Base-by-base conservation (phyloP, 2,329 filamentous ascomycete species). In the Aspergillus pseudotamarii region DNA sequence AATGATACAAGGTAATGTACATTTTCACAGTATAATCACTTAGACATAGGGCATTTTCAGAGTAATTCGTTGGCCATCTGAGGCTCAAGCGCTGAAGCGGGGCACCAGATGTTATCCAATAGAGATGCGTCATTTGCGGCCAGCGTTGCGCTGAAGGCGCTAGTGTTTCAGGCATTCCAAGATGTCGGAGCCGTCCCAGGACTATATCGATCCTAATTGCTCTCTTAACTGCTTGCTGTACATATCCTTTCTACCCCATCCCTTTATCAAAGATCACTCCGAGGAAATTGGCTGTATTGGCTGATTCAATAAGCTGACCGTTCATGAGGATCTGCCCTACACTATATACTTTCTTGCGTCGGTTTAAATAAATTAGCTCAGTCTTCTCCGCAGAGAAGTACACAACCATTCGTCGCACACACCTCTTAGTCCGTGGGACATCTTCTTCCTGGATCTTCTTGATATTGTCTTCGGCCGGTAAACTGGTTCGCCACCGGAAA, bases 301-400 rank as follows among this genome's bases (percentile, higher is more conserved):
- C 61, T 2, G 63, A 66, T 54, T 67, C 58, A n/a, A 71, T 61
- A 4, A 41, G 43, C 45, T 63, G 60, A 0, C 68, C 48, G 16
- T 71, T 63, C 4, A 73, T 61, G 1, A 53, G 51, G 3, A 72
- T 53, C 11, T 66, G 30, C 4, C 66, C 67, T 58, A 63, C 53
- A 4, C 21, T 2, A 6, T 69, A 65, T 53, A 68, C 58, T 3
- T 51, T 59, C 58, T 59, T 71, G 3, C 51, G 64, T 57, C 70
- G 64, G 3, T 69, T 76, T 8, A 76, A 48, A 57, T 76, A 67
- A 28, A 76, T 75, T 0, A 75, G 64, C 21, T 73, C 67, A 3
- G 68, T 74, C 59, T 76, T 75, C 41, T 75, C 68, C 0, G 68
- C 71, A 10, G 65, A 60, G 61, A 76, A 77, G 51, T 54, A 62